Evolutionary conservation across 2,329 filamentous ascomycete species (phyloP), one percentile per base, ranked within the genome.

Genomic region (Alternaria sp.): DNA sequence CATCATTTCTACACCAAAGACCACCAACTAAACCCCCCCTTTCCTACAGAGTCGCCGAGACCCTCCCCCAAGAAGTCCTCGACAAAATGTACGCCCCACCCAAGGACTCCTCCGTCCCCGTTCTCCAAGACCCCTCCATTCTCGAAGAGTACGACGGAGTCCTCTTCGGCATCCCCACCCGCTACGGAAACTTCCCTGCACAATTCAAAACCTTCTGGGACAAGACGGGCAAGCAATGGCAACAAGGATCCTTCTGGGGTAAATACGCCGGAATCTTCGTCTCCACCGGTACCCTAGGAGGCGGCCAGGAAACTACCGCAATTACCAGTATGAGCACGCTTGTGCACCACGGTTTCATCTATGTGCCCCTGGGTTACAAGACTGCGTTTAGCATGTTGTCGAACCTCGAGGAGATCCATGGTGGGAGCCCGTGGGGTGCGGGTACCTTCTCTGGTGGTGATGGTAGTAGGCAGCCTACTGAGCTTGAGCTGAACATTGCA

Each of bases 191-290:
- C 87, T 97, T 97, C 85, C 93, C 94, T 48, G 91, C 90, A 17
- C 95, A 99, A 82, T 97, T 91, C 91, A 97, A 95, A 85, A 75
- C 87, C 40, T 94, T 93, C 85, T 96, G 93, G 91, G 95, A 99
- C 84, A 86, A 86, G 80, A 93, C 92, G 24, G 94, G 94, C 74
- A 84, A 85, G 69, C 90, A 95, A 79, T 98, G 95, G 95, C 81
- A 84, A 61, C 78, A 80, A 13, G 94, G 94, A 63, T 87, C 83
- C 68, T 93, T 85, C 84, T 87, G 84, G 80, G 93, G 93, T 82
- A 98, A 98, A 85, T 89, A 92, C 74, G 94, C 90, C 54, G 94
- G 94, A 72, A 67, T 97, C 62, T 99, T 99, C 85, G 81, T 99
- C 79, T 92, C 89, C 63, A 96, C 92, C n/a, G 93, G 83, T 60